Evolutionary conservation across 768 basidiomycete genomes (phyloP), one percentile per base, ranked within the genome.

Genomic region (Lentinula guzmanii): DNA sequence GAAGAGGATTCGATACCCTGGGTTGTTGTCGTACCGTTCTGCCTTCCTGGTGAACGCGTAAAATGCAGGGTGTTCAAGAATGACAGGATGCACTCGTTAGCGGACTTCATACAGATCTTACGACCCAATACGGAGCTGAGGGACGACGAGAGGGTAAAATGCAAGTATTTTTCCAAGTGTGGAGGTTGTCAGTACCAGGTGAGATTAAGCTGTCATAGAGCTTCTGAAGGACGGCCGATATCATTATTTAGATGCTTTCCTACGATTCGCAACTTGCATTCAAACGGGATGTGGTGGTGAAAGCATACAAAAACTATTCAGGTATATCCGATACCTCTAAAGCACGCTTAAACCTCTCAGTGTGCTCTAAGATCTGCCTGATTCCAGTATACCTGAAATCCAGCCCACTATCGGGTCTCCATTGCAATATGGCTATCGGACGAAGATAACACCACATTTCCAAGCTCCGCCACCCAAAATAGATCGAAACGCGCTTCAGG

Each of bases 381-480:
- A 79, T 2, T 69, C 79, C 0, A 71, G 76, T 0, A 74, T 96
- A 1, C 95, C 96, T 7, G 57, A 71, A 0, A 85, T 94, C 18
- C 79, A 81, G 42, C 74, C 86, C 0, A 97, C 95, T 0, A 86
- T 94, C 6, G 82, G 85, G n/a, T 94, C 92, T 0, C 97, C 96
- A 0, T 77, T 91, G 53, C 86, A 95, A 58, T 98, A 96, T 70
- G 84, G 81, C 56, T 99, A 99, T 71, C 86, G 96, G 35, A 99
- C 97, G 1, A 99, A 99, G 75, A 87, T 99, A 58, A 98, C 97
- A 0, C 97, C 97, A 0, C 97, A 99, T 71, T 98, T 98, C 63
- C 91, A 95, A 24, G 82, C 86, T 0, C 87, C 93, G 0, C 82
- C 84, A 1, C 85, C 79, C 63, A 69, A 50, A 52, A 28, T 3